Evolutionary conservation across 176 grass and related monocot genomes (phyloP).

Genomic region (Oryza longistaminata): DNA sequence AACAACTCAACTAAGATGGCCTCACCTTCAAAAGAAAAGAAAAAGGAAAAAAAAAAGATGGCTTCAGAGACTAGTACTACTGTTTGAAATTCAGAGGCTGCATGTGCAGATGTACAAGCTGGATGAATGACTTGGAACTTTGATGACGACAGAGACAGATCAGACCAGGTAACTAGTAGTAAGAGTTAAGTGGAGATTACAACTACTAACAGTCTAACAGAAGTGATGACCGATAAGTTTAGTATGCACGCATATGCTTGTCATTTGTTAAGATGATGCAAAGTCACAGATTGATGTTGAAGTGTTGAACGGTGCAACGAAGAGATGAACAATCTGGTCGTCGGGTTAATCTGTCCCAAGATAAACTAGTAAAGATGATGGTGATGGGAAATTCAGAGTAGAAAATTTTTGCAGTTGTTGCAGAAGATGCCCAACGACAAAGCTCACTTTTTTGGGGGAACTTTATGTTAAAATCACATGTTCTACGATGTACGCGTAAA

Average conservation of each 20-base stretch:
- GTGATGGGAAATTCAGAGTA: not conserved
- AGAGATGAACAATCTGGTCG: not conserved
- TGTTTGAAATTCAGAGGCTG: constrained; percentile 27
- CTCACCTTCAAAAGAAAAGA: not conserved
- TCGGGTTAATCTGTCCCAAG: not conserved
- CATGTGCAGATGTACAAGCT: not conserved
- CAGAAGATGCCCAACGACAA: constrained; percentile 12
- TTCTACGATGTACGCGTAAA: too few relatives aligned
- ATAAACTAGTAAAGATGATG: not conserved
- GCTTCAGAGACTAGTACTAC: not conserved
- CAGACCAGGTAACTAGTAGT: not conserved
- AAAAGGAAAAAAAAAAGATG: not conserved
- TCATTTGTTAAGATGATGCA: not conserved
- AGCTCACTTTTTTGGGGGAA: not conserved
- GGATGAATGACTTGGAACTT: constrained; percentile 7
- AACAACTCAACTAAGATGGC: constrained; percentile 15
- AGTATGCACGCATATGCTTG: not conserved
- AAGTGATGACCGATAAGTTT: not conserved
- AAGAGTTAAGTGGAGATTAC: not conserved
- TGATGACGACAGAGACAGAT: constrained; percentile 11
- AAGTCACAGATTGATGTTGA: constrained; percentile 13
- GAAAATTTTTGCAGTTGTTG: not conserved
- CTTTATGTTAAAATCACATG: too few relatives aligned
- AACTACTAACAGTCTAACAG: not conserved
- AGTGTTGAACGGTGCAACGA: not conserved